These are phyloP conservation scores for Aspergillus vadensis DNA, from an alignment of 2,329 filamentous ascomycete species.

Conservation along the genomic window DNA sequence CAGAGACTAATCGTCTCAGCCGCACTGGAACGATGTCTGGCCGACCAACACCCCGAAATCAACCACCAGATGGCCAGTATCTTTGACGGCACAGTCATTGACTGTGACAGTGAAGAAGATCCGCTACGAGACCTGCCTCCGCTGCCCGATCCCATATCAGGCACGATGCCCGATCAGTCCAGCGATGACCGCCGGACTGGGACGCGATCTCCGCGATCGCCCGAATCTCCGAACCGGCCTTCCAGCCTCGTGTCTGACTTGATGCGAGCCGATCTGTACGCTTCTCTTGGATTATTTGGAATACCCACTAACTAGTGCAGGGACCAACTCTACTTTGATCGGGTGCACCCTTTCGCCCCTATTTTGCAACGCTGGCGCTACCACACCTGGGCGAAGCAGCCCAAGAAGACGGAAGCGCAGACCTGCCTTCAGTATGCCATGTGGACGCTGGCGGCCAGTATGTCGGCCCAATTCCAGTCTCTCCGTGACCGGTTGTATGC, in stretches of 20 bases:
- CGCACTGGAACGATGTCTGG: conserved; percentile 30
- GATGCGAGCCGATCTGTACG: conserved; percentile 25
- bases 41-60: conserved; percentile 29
- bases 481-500: conserved; percentile 30
- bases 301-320: conserved; percentile 15
- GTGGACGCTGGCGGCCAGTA: conserved; percentile 39
- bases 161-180: not conserved
- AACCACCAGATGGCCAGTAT: conserved; percentile 19
- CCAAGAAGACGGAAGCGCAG: conserved; percentile 20
- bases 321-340: conserved; percentile 36
- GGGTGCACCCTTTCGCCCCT: conserved; percentile 31
- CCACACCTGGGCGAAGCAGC: conserved; percentile 27
- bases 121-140: conserved; percentile 10
- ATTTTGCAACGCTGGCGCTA: conserved; percentile 34
- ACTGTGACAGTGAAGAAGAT: conserved; percentile 23
- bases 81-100: conserved; percentile 16
- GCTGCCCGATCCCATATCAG: not conserved
- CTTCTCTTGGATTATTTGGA: not conserved
- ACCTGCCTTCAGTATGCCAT: conserved; percentile 39
- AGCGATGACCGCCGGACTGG: not conserved
- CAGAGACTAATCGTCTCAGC: conserved; percentile 17
- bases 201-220: conserved; percentile 15
- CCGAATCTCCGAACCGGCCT: conserved; percentile 7
- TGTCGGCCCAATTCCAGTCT: conserved; percentile 36
- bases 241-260: conserved; percentile 19